Percentiles rank a stretch among this genome's conserved stretches.
These are phyloP conservation scores for Phytophthora macrochlamydospora DNA, from an alignment of 352 stramenopile genomes.

Conservation along the genomic window DNA sequence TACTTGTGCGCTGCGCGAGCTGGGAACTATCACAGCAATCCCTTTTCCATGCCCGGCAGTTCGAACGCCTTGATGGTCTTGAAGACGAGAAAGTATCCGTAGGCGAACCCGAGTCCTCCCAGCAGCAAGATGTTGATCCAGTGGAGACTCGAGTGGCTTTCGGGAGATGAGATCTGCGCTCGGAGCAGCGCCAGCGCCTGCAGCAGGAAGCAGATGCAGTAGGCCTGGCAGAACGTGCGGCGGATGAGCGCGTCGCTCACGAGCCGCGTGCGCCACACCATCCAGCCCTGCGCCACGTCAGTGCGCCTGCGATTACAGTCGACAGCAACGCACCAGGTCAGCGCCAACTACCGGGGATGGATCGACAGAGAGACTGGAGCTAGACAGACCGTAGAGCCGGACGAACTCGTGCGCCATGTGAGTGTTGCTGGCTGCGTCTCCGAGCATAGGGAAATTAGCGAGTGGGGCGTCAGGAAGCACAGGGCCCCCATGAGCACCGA, in stretches of 20 bases:
- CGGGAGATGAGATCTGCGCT: conserved; percentile 70
- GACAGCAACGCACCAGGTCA: conserved; percentile 1
- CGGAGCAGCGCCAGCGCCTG: conserved; percentile 75
- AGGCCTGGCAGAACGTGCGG: conserved; percentile 88
- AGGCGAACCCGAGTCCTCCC: conserved; percentile 59
- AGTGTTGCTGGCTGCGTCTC: conserved; percentile 68
- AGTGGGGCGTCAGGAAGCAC: conserved; percentile 84
- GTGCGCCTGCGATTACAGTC: conserved; percentile 42
- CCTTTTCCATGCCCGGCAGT: conserved; percentile 68
- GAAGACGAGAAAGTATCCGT: conserved; percentile 87
- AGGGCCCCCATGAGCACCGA: conserved; percentile 66
- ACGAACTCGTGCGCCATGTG: conserved; percentile 89
- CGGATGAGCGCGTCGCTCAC: conserved; percentile 86
- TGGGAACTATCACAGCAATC: conserved; percentile 37
- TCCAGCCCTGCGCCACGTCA: conserved; percentile 86
- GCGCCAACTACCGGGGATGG: not conserved
- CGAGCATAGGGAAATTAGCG: conserved; percentile 77
- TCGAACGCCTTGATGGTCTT: conserved; percentile 91
- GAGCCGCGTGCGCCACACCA: conserved; percentile 86
- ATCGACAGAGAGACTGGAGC: not conserved
- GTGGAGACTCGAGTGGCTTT: conserved; percentile 82
- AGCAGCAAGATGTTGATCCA: conserved; percentile 86
- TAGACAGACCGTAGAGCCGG: conserved; percentile 73
- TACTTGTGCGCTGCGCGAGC: not conserved
- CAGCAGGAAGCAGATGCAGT: conserved; percentile 87